phyloP scores from a whole-genome alignment of 306 rosid species.

The Gleditsia sinensis region DNA sequence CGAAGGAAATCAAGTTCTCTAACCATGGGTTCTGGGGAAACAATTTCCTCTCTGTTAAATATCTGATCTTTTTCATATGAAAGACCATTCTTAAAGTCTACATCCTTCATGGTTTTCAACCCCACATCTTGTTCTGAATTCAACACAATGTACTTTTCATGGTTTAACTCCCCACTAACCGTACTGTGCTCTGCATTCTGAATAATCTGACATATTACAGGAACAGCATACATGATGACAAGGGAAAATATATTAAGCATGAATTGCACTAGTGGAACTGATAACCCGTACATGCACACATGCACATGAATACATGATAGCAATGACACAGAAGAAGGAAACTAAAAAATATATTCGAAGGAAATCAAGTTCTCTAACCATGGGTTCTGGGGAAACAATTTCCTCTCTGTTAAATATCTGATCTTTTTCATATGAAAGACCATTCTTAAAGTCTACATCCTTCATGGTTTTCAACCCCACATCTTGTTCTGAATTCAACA shows the following conservation, averaged over 20 bases:
- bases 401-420: slow-evolving; percentile 39
- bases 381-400: slow-evolving; percentile 34
- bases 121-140: slow-evolving; percentile 33
- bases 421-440: slow-evolving; percentile 44
- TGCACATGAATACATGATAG: neutral
- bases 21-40: slow-evolving; percentile 47
- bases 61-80: slow-evolving; percentile 44
- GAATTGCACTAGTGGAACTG: slow-evolving; percentile 1
- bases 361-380: slow-evolving; percentile 66
- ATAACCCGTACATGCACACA: neutral
- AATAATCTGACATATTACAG: slow-evolving; percentile 36
- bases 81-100: slow-evolving; percentile 47
- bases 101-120: slow-evolving; percentile 42
- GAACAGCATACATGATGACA: slow-evolving; percentile 17
- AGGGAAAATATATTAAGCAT: neutral
- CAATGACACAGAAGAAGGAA: too few relatives aligned
- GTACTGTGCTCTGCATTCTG: slow-evolving; percentile 37
- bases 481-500: slow-evolving; percentile 34
- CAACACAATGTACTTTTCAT: slow-evolving; percentile 37
- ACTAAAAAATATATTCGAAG: too few relatives aligned
- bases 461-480: slow-evolving; percentile 34
- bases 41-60: slow-evolving; percentile 39
- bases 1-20: too few relatives aligned
- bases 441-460: slow-evolving; percentile 54
- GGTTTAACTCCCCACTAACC: slow-evolving; percentile 35